Percentiles rank a stretch among this genome's conserved stretches.
phyloP scores from a whole-genome alignment of 805 yeast genomes.

The Blastobotrys americana region DNA sequence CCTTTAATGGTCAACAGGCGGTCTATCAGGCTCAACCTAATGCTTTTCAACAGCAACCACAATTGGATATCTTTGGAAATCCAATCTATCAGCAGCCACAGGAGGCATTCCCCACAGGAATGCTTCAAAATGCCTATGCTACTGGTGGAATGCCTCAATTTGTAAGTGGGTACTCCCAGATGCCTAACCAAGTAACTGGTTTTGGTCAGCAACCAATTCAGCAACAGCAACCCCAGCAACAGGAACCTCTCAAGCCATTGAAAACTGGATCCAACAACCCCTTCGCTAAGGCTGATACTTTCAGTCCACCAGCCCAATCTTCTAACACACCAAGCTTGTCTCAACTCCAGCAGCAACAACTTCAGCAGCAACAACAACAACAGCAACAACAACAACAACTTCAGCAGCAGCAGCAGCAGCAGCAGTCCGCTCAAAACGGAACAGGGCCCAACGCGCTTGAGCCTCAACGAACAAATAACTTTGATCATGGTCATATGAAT shows the following conservation, averaged over 20 bases:
- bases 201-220: constrained; percentile 18
- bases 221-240: constrained; percentile 28
- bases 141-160: constrained; percentile 19
- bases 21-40: constrained; percentile 27
- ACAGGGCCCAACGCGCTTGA: constrained; percentile 20
- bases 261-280: constrained; percentile 75
- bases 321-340: constrained; percentile 19
- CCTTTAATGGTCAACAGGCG: constrained; percentile 8
- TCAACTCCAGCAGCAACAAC: constrained; percentile 28
- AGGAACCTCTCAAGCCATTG: constrained; percentile 43
- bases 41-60: constrained; percentile 32
- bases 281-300: constrained; percentile 41
- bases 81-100: constrained; percentile 37
- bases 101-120: constrained; percentile 49
- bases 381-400: constrained; percentile 26
- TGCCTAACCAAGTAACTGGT: constrained; percentile 14
- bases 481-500: constrained; percentile 46
- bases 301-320: constrained; percentile 8
- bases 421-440: constrained; percentile 19
- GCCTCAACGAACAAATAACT: constrained; percentile 34
- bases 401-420: constrained; percentile 22
- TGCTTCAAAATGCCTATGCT: constrained; percentile 40
- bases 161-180: constrained; percentile 7
- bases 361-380: constrained; percentile 12
- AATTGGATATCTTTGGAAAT: constrained; percentile 58